Conservation (phyloP, 192 early-diverging fungal genomes). For the Phycomyces nitens region DNA sequence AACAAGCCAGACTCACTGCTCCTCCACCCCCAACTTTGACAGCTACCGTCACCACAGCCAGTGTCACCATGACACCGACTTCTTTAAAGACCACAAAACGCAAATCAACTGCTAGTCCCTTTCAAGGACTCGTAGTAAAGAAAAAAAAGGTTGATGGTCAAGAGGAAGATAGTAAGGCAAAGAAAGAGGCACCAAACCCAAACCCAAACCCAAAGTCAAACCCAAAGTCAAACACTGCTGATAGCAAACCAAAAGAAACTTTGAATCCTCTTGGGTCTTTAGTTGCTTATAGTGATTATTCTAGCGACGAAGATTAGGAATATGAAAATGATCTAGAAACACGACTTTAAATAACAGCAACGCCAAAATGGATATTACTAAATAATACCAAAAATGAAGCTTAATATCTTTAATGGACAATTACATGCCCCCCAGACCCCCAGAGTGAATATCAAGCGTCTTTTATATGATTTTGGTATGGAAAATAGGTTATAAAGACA, state of each 20-base stretch:
- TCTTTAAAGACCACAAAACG: constrained; percentile 7
- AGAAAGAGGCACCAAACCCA: neutral
- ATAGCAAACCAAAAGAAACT: neutral
- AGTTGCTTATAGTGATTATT: constrained; percentile 22
- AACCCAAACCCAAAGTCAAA: neutral
- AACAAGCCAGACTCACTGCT: constrained; percentile 7
- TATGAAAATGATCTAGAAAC: no score
- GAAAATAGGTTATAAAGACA: no score
- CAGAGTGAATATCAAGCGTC: no score
- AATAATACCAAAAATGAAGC: no score
- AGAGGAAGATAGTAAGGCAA: neutral
- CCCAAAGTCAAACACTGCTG: neutral
- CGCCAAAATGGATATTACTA: no score
- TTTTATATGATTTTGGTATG: no score
- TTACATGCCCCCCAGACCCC: no score
- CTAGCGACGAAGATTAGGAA: constrained; percentile 15
- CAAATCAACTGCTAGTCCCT: neutral
- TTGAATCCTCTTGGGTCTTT: constrained; percentile 9
- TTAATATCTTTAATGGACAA: no score
- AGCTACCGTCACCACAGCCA: neutral
- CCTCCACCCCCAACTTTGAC: constrained; percentile 1
- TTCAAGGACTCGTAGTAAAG: constrained; percentile 11
- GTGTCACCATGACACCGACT: neutral
- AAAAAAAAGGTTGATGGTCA: neutral
- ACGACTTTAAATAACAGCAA: no score